Evolutionary conservation across 2,329 filamentous ascomycete species (phyloP).

Genomic region (Metarhizium robertsii): DNA sequence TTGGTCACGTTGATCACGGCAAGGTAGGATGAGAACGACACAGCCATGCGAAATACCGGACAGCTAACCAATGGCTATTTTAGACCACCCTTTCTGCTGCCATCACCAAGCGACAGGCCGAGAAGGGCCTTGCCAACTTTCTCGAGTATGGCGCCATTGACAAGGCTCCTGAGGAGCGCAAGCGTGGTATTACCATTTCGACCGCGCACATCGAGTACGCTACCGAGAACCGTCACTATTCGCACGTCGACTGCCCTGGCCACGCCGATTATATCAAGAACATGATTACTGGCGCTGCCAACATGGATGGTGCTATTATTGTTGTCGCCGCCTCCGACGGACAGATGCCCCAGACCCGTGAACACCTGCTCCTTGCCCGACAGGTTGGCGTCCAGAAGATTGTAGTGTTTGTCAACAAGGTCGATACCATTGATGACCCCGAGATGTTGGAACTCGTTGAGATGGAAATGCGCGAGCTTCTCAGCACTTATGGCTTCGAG

Average conservation of each 20-base stretch:
- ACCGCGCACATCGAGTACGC: slow-evolving; percentile 98
- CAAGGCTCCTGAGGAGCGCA: slow-evolving; percentile 98
- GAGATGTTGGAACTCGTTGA: slow-evolving; percentile 99
- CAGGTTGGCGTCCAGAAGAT: slow-evolving; percentile 98
- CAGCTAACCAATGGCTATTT: neutral
- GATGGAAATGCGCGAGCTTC: slow-evolving; percentile 99
- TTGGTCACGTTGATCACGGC: slow-evolving; percentile 99
- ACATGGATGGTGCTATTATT: slow-evolving; percentile 98
- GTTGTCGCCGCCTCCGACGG: slow-evolving; percentile 97
- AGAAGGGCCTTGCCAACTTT: slow-evolving; percentile 89
- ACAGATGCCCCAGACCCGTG: slow-evolving; percentile 99
- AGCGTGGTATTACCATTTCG: slow-evolving; percentile 99
- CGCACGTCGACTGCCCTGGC: slow-evolving; percentile 98
- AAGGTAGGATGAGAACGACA: slow-evolving; percentile 53
- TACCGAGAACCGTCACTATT: slow-evolving; percentile 91
- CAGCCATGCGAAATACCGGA: neutral
- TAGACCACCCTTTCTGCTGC: slow-evolving; percentile 96
- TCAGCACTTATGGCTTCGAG: slow-evolving; percentile 89
- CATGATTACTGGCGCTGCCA: slow-evolving; percentile 99
- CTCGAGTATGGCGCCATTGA: slow-evolving; percentile 97
- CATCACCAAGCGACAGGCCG: slow-evolving; percentile 95
- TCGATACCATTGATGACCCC: slow-evolving; percentile 92
- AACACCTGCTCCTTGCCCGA: slow-evolving; percentile 93
- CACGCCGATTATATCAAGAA: slow-evolving; percentile 99
- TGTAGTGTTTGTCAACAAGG: slow-evolving; percentile 99